Evolutionary conservation across 257 asterid species (phyloP).

Genomic region (Penstemon eatonii): DNA sequence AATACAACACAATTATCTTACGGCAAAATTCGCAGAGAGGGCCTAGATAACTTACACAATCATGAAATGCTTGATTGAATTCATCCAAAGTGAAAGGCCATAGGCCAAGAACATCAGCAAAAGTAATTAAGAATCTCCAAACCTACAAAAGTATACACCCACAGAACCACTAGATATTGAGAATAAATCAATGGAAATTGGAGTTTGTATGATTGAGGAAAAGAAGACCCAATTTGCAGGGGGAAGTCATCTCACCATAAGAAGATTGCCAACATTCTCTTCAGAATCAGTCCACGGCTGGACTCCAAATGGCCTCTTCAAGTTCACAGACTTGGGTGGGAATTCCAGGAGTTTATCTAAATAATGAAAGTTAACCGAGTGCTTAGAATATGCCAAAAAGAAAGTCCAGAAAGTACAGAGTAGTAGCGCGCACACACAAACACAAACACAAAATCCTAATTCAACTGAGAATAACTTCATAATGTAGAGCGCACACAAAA

Average conservation of each 20-base stretch:
- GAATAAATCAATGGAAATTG: not conserved
- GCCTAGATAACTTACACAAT: slow-evolving; percentile 46
- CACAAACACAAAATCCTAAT: no score
- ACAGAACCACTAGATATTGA: slow-evolving; percentile 20
- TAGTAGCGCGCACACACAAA: not conserved
- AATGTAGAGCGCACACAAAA: not conserved
- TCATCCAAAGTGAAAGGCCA: slow-evolving; percentile 97
- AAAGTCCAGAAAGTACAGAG: slow-evolving; percentile 17
- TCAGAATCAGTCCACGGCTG: slow-evolving; percentile 87
- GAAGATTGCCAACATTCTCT: slow-evolving; percentile 64
- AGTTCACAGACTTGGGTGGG: slow-evolving; percentile 58
- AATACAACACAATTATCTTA: slow-evolving; percentile 1
- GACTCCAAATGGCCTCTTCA: slow-evolving; percentile 65
- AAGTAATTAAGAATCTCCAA: slow-evolving; percentile 85
- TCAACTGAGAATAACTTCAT: no score
- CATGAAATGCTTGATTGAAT: slow-evolving; percentile 77
- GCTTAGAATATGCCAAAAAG: slow-evolving; percentile 21
- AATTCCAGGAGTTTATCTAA: slow-evolving; percentile 69
- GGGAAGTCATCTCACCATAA: slow-evolving; percentile 64
- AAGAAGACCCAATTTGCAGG: slow-evolving; percentile 11
- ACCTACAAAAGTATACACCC: slow-evolving; percentile 45
- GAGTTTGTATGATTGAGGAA: not conserved
- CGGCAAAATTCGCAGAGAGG: slow-evolving; percentile 12
- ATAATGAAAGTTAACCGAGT: slow-evolving; percentile 30
- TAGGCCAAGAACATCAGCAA: slow-evolving; percentile 83